Base-by-base conservation (phyloP, 2,329 filamentous ascomycete species). In the Monosporascus sp. region DNA sequence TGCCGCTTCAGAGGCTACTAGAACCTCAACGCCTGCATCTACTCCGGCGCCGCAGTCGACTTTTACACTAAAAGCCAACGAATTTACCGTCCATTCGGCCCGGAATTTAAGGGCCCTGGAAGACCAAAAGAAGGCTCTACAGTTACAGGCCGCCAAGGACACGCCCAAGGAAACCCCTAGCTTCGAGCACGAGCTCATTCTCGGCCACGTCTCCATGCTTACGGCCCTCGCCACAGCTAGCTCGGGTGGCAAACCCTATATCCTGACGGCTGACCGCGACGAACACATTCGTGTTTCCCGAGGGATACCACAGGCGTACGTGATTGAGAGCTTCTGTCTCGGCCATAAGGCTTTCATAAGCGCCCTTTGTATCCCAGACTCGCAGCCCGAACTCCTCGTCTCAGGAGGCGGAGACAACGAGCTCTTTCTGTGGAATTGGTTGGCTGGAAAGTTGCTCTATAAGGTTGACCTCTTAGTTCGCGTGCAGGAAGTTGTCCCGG, bases 181-280 rank as follows among this genome's bases (percentile, higher is more conserved):
- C 26, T 96, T 96, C 66, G 86, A 91, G 62, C 83, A 91, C 61
- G 82, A 86, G 38, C 77, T 96, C 1, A 76, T 97, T 7, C 83
- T 99, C 1, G 94, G 94, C 14, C 94, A 99, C 71, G 94, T 99
- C 16, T 97, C 93, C 1, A 89, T 97, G 83, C 82, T 99, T 49
- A 97, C 92, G 1, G 86, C 90, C 64, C 69, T 97, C 50, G 71
- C 77, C 2, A 76, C 84, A 43, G 79, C 77, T 6, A 74, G 65
- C 67, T 76, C 59, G 57, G 73, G 61, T 55, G 69, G 61, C 24
- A 68, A 69, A 27, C 69, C 69, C 17, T 83, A 82, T 60, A 80
- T 84, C 65, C 59, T 85, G 60, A 83, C 82, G 0, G 76, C 73
- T 6, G 78, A 84, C 58, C 75, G 81, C 14, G 81, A 83, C 65